Percentiles rank a stretch among this genome's conserved stretches.
Evolutionary conservation across 2,329 filamentous ascomycete species (phyloP).

Genomic region (Cercospora berteroae): DNA sequence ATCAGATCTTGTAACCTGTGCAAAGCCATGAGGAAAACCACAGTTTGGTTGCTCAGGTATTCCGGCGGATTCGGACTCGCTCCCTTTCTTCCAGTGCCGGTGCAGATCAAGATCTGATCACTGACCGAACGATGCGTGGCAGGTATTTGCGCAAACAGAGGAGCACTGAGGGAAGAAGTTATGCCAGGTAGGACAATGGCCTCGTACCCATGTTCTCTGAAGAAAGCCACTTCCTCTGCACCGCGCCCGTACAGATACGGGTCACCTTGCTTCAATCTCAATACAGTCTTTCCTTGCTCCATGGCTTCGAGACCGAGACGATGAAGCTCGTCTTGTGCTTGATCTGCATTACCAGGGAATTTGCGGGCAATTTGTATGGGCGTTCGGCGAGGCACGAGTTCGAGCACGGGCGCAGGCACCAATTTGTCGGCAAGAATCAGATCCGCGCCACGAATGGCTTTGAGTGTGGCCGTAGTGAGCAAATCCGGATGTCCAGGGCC

Average conservation of each 20-base stretch:
- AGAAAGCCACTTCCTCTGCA: conserved; percentile 87
- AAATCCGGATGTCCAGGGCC: conserved; percentile 92
- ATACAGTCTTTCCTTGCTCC: conserved; percentile 70
- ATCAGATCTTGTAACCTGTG: conserved; percentile 78
- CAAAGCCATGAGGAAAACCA: conserved; percentile 92
- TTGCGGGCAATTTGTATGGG: conserved; percentile 91
- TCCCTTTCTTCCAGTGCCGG: conserved; percentile 89
- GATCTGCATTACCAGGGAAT: conserved; percentile 94
- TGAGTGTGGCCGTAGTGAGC: conserved; percentile 77
- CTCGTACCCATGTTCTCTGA: conserved; percentile 67
- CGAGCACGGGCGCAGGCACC: conserved; percentile 78
- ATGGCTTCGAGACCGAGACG: conserved; percentile 70
- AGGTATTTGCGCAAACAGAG: conserved; percentile 84
- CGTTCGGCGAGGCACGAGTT: conserved; percentile 85
- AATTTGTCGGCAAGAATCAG: conserved; percentile 84
- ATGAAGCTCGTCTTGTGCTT: conserved; percentile 85
- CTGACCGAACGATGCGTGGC: conserved; percentile 84
- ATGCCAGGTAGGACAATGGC: conserved; percentile 78
- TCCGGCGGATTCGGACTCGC: conserved; percentile 76
- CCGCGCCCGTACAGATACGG: conserved; percentile 95
- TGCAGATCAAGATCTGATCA: conserved; percentile 94
- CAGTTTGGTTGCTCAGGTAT: conserved; percentile 73
- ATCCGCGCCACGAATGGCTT: conserved; percentile 71
- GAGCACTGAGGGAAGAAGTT: conserved; percentile 81
- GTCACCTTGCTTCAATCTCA: conserved; percentile 93